These are phyloP conservation scores for Xylaria sp. DNA, from an alignment of 2,329 filamentous ascomycete species.

Conservation along the genomic window DNA sequence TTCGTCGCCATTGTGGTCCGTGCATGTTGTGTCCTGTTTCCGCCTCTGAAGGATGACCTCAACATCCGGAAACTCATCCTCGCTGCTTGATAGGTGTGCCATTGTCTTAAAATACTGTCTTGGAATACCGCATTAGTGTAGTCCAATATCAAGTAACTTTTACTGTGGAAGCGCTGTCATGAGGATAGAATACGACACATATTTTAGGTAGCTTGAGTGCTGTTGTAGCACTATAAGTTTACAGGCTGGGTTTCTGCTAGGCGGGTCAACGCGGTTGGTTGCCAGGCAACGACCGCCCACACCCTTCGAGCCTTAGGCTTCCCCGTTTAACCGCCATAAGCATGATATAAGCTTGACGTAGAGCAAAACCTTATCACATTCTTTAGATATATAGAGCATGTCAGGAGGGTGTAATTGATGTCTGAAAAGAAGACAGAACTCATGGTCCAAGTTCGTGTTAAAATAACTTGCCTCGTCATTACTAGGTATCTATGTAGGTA, in stretches of 20 bases:
- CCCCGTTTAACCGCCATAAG: background rate
- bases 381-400: too few species aligned
- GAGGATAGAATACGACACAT: background rate
- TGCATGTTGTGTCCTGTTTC: conserved; percentile 25
- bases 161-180: background rate
- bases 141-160: conserved; percentile 1
- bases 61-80: conserved; percentile 52
- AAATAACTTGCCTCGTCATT: background rate
- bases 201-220: background rate
- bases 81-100: conserved; percentile 33
- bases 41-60: conserved; percentile 40
- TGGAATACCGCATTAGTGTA: too few species aligned
- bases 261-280: conserved; percentile 17
- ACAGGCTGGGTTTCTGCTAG: conserved; percentile 1
- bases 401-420: background rate
- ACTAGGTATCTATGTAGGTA: background rate
- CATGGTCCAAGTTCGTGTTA: background rate
- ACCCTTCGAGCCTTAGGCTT: background rate
- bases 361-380: background rate
- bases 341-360: background rate
- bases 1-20: conserved; percentile 15
- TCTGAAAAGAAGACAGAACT: background rate
- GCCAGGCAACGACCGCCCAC: conserved; percentile 22
- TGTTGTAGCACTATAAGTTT: background rate
- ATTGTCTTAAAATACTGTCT: conserved; percentile 24